Conservation (phyloP, 169 alveolate species). For the Cyclospora cayetanensis region DNA sequence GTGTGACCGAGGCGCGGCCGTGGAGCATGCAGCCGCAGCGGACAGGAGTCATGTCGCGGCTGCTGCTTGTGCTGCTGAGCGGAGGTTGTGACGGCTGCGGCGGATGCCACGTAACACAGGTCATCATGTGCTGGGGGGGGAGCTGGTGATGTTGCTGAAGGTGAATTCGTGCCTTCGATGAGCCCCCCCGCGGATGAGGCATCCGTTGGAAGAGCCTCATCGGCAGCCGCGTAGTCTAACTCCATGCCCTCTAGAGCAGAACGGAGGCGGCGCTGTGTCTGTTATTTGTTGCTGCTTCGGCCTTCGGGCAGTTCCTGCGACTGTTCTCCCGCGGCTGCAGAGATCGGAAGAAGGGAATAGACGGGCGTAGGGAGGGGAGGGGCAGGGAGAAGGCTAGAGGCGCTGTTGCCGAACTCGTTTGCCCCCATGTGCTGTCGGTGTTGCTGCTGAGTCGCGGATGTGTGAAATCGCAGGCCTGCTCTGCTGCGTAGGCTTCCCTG, state of each 20-base stretch:
- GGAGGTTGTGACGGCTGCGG: not conserved
- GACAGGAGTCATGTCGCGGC: not conserved
- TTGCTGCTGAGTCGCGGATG: too few relatives aligned
- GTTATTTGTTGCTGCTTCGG: slow-evolving; percentile 5
- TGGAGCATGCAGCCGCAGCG: not conserved
- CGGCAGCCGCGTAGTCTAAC: not conserved
- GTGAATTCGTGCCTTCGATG: not conserved
- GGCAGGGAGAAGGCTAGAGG: too few relatives aligned
- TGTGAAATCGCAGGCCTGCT: too few relatives aligned
- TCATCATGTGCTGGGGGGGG: not conserved
- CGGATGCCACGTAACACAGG: not conserved
- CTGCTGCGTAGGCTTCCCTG: too few relatives aligned
- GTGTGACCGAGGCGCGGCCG: slow-evolving; percentile 63
- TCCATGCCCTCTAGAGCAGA: too few relatives aligned
- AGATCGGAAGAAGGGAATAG: too few relatives aligned
- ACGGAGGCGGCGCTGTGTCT: not conserved
- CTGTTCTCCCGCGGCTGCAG: too few relatives aligned
- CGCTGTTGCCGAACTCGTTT: too few relatives aligned
- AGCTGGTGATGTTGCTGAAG: not conserved
- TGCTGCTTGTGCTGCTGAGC: not conserved
- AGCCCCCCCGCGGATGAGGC: not conserved
- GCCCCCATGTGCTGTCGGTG: too few relatives aligned
- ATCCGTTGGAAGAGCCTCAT: not conserved
- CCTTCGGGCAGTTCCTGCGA: too few relatives aligned
- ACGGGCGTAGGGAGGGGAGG: too few relatives aligned